Base-by-base conservation (phyloP, 2,329 filamentous ascomycete genomes). In the Venturia nashicola region DNA sequence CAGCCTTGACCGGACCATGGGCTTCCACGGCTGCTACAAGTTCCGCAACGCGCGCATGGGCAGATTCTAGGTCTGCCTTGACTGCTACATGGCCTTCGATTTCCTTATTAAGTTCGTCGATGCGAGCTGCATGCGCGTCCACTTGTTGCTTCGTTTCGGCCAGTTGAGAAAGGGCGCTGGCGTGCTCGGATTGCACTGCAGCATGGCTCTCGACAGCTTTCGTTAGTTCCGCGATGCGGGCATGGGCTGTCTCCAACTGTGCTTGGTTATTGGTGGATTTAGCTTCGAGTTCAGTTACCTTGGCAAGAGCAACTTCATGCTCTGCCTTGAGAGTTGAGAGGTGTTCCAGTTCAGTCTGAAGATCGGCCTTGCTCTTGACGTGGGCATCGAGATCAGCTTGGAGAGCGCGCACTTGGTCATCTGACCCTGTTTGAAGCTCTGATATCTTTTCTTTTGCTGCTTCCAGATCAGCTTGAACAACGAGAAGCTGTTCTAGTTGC, bases 1-100 rank as follows among this genome's bases (percentile, higher is more conserved):
- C 60, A n/a, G 43, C 20, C 32, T 64, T n/a, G 34, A 57, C 18
- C 6, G 43, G 18, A 23, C 20, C 44, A 48, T 64, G 60, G 23
- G 32, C 59, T 7, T 48, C 59, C n/a, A 51, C 43, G 14, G 14
- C 23, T 18, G 23, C 62, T 7, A 32, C 27, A 16, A 65, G 63
- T 23, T 62, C 63, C n/a, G 46, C 60, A 57, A 65, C 40, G 20
- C 51, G 42, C 9, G 44, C 63, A 0, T 44, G 46, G 5, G 32
- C 46, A 12, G 32, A 20, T 43, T 65, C 61, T 5, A 65, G 46
- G 6, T 63, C 63, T 6, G 63, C 12, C 63, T 63, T 63, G 14
- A 60, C 48, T 8, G 42, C 20, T 34, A 43, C 20, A 57, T 65
- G 60, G 20, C 20, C 44, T 16, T 63, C 63, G 27, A 48, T 48